These are phyloP conservation scores for Wickerhamomyces hampshirensis DNA, from an alignment of 805 yeast genomes.

Conservation along the genomic window DNA sequence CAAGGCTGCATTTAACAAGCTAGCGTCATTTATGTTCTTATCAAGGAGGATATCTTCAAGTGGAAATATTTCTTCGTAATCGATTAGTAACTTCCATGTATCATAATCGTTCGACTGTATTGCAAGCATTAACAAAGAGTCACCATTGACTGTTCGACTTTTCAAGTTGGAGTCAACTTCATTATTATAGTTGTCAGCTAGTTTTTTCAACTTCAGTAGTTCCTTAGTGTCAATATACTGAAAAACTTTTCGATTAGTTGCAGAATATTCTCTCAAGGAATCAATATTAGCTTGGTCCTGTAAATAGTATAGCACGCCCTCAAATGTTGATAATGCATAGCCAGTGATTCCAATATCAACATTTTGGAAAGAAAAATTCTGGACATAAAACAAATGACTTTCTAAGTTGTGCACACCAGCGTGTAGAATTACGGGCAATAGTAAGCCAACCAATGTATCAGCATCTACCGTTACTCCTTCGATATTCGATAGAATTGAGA, in stretches of 20 bases:
- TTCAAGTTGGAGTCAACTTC: slow-evolving; percentile 25
- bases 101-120: slow-evolving; percentile 42
- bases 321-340: slow-evolving; percentile 78
- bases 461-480: slow-evolving; percentile 55
- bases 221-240: slow-evolving; percentile 36
- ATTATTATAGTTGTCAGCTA: slow-evolving; percentile 23
- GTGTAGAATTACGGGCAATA: slow-evolving; percentile 66
- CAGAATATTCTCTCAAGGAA: slow-evolving; percentile 37
- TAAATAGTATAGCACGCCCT: slow-evolving; percentile 73
- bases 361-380: slow-evolving; percentile 48
- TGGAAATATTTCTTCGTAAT: slow-evolving; percentile 45
- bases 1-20: slow-evolving; percentile 59
- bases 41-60: slow-evolving; percentile 68
- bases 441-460: slow-evolving; percentile 68
- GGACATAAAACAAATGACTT: slow-evolving; percentile 62
- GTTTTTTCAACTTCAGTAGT: slow-evolving; percentile 17
- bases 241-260: slow-evolving; percentile 51
- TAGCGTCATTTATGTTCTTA: slow-evolving; percentile 46
- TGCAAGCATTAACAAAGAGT: slow-evolving; percentile 65
- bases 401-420: slow-evolving; percentile 55
- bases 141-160: slow-evolving; percentile 52
- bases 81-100: slow-evolving; percentile 44
- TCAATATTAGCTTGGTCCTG: slow-evolving; percentile 32
- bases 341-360: slow-evolving; percentile 58
- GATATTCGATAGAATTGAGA: slow-evolving; percentile 42